A percentile compares a stretch with the other conserved stretches of the same genome.
phyloP scores from a whole-genome alignment of 2,329 filamentous ascomycete genomes.

The Neurospora sp. region DNA sequence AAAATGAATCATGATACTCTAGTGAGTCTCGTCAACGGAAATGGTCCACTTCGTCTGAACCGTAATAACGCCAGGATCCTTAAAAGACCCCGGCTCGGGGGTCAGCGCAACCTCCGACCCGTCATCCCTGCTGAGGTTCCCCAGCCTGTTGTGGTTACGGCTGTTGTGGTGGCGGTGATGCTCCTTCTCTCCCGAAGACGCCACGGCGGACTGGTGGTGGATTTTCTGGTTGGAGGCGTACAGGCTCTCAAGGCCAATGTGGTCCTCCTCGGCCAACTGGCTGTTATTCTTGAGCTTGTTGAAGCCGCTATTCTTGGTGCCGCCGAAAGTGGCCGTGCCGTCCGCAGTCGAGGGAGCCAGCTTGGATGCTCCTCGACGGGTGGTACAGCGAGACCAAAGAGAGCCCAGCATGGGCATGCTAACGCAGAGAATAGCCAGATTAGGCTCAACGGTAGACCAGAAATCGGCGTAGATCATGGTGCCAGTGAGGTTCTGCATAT shows the following conservation, averaged over 20 bases:
- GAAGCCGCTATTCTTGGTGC: conserved; percentile 4
- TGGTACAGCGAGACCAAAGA: conserved; percentile 17
- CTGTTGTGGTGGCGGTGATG: not conserved
- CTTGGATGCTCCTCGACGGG: conserved; percentile 9
- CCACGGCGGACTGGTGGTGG: conserved; percentile 9
- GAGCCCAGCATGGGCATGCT: conserved; percentile 32
- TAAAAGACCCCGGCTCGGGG: not conserved
- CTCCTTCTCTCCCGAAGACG: not conserved
- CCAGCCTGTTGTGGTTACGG: not conserved
- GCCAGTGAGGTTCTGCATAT: conserved; percentile 27
- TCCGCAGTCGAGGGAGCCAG: not conserved
- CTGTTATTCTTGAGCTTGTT: conserved; percentile 8
- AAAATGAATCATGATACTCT: not conserved
- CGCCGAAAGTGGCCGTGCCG: conserved; percentile 5
- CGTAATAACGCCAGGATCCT: conserved; percentile 5
- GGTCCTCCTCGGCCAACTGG: not conserved
- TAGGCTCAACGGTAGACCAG: conserved; percentile 30
- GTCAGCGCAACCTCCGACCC: conserved; percentile 11
- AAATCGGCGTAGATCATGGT: conserved; percentile 31
- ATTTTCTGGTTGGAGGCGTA: conserved; percentile 12
- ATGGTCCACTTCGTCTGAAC: conserved; percentile 14
- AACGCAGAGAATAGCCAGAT: conserved; percentile 31
- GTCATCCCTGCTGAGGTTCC: conserved; percentile 5
- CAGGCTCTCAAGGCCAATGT: conserved; percentile 8
- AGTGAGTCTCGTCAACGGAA: not conserved